phyloP scores from a whole-genome alignment of 2,329 filamentous ascomycete species.

The Cercospora nicotianae region DNA sequence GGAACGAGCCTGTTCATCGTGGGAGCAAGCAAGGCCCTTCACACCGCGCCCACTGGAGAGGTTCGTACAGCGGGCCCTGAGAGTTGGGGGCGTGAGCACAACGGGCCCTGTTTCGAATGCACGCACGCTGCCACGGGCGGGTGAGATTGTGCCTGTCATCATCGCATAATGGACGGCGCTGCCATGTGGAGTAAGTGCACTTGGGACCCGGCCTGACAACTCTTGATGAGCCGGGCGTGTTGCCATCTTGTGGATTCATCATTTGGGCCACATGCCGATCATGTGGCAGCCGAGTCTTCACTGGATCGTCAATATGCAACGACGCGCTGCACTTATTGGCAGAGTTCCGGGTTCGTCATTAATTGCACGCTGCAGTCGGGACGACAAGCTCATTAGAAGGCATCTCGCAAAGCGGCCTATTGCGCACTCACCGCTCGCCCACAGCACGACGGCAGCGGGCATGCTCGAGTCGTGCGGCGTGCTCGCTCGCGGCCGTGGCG shows the following conservation, averaged over 20 bases:
- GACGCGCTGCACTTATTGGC: constrained; percentile 13
- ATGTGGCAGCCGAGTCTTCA: constrained; percentile 2
- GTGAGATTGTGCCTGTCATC: neutral
- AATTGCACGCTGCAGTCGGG: constrained; percentile 11
- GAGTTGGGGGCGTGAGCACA: neutral
- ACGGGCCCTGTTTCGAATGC: neutral
- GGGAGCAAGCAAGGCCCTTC: neutral
- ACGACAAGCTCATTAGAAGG: constrained; percentile 3
- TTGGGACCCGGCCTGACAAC: neutral
- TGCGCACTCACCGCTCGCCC: neutral
- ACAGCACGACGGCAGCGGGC: neutral
- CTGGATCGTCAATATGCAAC: constrained; percentile 19
- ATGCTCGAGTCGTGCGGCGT: constrained; percentile 5
- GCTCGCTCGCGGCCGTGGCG: neutral
- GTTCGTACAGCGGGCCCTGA: neutral
- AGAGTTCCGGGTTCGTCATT: constrained; percentile 1
- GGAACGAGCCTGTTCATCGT: constrained; percentile 10
- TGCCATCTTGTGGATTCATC: neutral
- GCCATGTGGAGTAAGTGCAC: neutral
- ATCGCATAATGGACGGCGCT: neutral
- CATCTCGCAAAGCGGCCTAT: neutral
- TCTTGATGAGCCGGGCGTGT: neutral
- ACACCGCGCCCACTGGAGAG: neutral
- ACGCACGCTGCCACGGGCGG: neutral
- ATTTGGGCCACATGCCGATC: neutral